Base-by-base conservation (phyloP, 352 stramenopile genomes). In the Elongisporangium undulatum region DNA sequence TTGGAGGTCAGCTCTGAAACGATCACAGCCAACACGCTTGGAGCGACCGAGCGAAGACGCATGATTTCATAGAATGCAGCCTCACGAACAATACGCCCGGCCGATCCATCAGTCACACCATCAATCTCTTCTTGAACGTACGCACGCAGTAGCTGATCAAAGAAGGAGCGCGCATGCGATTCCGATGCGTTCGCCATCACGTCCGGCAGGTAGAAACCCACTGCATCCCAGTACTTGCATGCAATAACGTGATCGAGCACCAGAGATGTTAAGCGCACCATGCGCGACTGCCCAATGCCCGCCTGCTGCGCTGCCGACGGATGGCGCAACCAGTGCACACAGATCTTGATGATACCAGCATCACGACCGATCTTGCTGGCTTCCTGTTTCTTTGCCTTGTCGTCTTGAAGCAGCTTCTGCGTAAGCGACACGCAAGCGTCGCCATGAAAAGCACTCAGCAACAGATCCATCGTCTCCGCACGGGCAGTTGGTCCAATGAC, bases 31-130 rank as follows among this genome's bases (percentile, higher is more conserved):
- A 92, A 63, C 10, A 85, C 75, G 9, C 39, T 22, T 0, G 82
- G 57, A 0, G 78, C 78, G 45, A 83, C 68, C 1, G 60, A 51
- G 12, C 71, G 72, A 56, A 94, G 64, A 21, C 62, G 67, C 19
- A 50, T 29, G 51, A 95, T 93, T 51, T 95, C 86, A 66, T 93
- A 95, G 60, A 95, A 94, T 3, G 68, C 78, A 12, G 86, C 86
- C 56, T 94, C 86, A 45, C 69, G 67, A 58, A 94, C 61, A 53
- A 87, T 83, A 3, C 76, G 77, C 17, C 24, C 66, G 15, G 79
- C 68, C 15, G 74, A 55, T 15, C 59, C 56, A 48, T 77, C 62
- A 9, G 62, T 34, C 2, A 61, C 53, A 0, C 51, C 55, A 2
- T 45, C 34, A 21, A 55, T 53, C 10, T 67, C 55, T 62, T 82